Evolutionary conservation across 352 stramenopile genomes (phyloP), one percentile per base, ranked within the genome.

Genomic region (Thalassiosira ordinaria): DNA sequence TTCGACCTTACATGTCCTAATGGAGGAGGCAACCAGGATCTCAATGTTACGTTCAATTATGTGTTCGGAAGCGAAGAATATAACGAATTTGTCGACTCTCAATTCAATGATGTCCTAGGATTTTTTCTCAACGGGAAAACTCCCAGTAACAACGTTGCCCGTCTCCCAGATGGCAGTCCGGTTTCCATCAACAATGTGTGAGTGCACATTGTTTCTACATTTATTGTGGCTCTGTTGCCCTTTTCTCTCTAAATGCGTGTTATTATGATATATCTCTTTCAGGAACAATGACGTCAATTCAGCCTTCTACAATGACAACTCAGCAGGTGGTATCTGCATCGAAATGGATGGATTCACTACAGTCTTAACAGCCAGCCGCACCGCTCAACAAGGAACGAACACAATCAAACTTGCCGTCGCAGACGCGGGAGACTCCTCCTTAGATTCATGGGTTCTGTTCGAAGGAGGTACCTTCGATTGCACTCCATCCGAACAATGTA

Each of bases 171-270:
- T 24, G 22, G 18, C 16, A n/a, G n/a, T n/a, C n/a, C n/a, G n/a
- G 74, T 82, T 13, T 35, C 26, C n/a, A 82, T 82, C 24, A 67
- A 77, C 56, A 82, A 51, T 51, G 65, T 82, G n/a, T n/a, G n/a
- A n/a, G n/a, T n/a, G n/a, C n/a, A n/a, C n/a, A n/a, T n/a, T n/a
- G n/a, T n/a, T n/a, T n/a, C n/a, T n/a, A n/a, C n/a, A n/a, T n/a
- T n/a, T n/a, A n/a, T n/a, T n/a, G n/a, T n/a, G n/a, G n/a, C n/a
- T n/a, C n/a, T n/a, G n/a, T n/a, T n/a, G n/a, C n/a, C n/a, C n/a
- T n/a, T n/a, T n/a, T n/a, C n/a, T n/a, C n/a, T n/a, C n/a, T n/a
- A n/a, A n/a, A n/a, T n/a, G n/a, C n/a, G n/a, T n/a, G n/a, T n/a
- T n/a, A n/a, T n/a, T n/a, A n/a, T n/a, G n/a, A n/a, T n/a, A n/a